A percentile compares a stretch with the other conserved stretches of the same genome.
Evolutionary conservation across 1,284 basidiomycete species (phyloP).

Genomic region (Volvariella volvacea): DNA sequence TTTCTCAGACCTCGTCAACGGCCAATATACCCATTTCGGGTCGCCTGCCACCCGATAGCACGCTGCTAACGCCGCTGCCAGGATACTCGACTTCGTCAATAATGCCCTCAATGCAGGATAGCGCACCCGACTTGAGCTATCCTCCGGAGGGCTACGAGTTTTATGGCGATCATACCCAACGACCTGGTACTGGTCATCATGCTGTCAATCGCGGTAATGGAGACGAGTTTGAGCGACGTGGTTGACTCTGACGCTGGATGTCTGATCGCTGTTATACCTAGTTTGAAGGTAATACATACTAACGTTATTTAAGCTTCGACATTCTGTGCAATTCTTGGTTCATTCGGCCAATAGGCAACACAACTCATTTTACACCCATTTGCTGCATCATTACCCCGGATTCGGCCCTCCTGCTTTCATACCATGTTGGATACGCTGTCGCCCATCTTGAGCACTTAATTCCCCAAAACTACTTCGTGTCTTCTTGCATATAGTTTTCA

Average conservation of each 20-base stretch:
- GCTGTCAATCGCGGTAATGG: constrained; percentile 28
- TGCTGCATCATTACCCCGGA: background rate
- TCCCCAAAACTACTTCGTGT: no score
- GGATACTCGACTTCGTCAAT: constrained; percentile 26
- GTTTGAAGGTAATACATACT: no score
- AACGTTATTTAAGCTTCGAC: no score
- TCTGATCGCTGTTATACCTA: background rate
- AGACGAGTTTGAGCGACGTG: constrained; percentile 23
- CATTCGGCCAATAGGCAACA: no score
- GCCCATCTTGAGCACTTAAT: background rate
- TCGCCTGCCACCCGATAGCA: constrained; percentile 36
- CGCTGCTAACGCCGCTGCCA: constrained; percentile 35
- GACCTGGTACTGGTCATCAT: constrained; percentile 33
- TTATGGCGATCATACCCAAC: constrained; percentile 27
- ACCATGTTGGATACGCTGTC: constrained; percentile 1
- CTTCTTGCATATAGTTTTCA: no score
- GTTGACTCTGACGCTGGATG: background rate
- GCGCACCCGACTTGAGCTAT: constrained; percentile 18
- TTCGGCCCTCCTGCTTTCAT: background rate
- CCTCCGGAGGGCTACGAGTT: constrained; percentile 24
- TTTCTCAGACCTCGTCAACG: constrained; percentile 15
- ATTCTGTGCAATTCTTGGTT: no score
- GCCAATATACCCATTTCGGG: constrained; percentile 14
- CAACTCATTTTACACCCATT: no score
- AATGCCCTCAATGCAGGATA: constrained; percentile 22